Conservation (phyloP, 2,329 filamentous ascomycete genomes). For the Pseudonectria buxi region DNA sequence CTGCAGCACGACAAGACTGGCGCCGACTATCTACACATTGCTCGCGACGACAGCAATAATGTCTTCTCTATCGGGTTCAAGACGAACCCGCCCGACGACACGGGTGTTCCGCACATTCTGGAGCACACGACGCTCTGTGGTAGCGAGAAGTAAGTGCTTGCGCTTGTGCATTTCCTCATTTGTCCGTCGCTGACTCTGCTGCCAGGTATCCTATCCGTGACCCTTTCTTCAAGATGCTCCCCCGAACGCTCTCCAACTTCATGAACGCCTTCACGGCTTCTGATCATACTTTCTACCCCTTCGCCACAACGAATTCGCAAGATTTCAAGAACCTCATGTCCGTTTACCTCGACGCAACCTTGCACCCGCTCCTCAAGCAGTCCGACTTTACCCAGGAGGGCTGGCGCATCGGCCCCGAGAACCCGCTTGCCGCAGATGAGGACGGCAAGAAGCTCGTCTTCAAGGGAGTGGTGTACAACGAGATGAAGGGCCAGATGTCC, state of each 20-base stretch:
- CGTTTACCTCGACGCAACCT: constrained; percentile 90
- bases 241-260: constrained; percentile 95
- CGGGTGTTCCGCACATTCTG: constrained; percentile 91
- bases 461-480: constrained; percentile 97
- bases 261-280: constrained; percentile 99
- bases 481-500: constrained; percentile 99
- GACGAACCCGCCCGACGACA: constrained; percentile 95
- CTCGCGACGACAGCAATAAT: constrained; percentile 95
- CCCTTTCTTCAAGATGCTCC: constrained; percentile 99
- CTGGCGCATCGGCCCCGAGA: constrained; percentile 92
- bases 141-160: constrained; percentile 89
- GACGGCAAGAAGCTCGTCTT: constrained; percentile 72
- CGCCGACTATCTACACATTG: constrained; percentile 92
- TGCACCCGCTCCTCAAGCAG: constrained; percentile 81
- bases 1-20: constrained; percentile 92
- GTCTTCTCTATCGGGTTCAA: constrained; percentile 99
- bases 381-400: constrained; percentile 95
- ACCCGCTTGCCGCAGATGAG: constrained; percentile 55
- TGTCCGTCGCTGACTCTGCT: constrained; percentile 20
- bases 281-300: constrained; percentile 95
- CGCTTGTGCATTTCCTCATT: too few relatives aligned
- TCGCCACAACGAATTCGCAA: constrained; percentile 91
- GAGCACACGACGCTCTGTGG: constrained; percentile 97
- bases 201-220: constrained; percentile 92
- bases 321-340: constrained; percentile 95